Evolutionary conservation across 306 rosid genomes (phyloP).

Genomic region (Prosopis cineraria): DNA sequence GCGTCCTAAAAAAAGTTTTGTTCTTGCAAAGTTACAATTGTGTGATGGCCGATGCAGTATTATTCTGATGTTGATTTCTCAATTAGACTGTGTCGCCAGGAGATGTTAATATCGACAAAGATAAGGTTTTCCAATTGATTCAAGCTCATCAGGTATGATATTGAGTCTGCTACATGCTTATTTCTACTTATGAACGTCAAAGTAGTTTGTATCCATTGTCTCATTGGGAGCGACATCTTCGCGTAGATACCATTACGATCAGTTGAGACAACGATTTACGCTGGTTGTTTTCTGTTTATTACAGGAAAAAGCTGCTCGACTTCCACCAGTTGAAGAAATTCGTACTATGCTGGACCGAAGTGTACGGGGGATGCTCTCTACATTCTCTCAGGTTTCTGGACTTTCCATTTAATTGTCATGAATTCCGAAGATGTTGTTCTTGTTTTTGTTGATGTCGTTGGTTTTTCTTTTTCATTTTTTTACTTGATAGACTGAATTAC

Average conservation of each 20-base stretch:
- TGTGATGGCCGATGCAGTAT: constrained; percentile 15
- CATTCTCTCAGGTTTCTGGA: constrained; percentile 69
- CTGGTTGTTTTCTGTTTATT: constrained; percentile 29
- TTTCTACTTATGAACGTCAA: background rate
- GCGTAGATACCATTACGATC: background rate
- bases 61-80: constrained; percentile 30
- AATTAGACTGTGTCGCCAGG: constrained; percentile 59
- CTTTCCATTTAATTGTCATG: constrained; percentile 16
- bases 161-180: background rate
- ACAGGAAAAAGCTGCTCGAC: constrained; percentile 87
- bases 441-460: background rate
- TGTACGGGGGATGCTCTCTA: constrained; percentile 83
- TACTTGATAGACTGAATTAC: background rate
- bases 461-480: background rate
- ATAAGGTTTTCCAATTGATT: constrained; percentile 61
- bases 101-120: constrained; percentile 47
- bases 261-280: background rate
- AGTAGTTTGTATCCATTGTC: background rate
- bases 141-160: constrained; percentile 79
- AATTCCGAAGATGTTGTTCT: background rate
- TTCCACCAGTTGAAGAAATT: constrained; percentile 72
- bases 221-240: background rate
- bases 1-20: background rate
- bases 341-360: constrained; percentile 73
- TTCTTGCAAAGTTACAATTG: background rate